phyloP scores from a whole-genome alignment of 2,329 filamentous ascomycete species.

The Mollisia scopiformis region DNA sequence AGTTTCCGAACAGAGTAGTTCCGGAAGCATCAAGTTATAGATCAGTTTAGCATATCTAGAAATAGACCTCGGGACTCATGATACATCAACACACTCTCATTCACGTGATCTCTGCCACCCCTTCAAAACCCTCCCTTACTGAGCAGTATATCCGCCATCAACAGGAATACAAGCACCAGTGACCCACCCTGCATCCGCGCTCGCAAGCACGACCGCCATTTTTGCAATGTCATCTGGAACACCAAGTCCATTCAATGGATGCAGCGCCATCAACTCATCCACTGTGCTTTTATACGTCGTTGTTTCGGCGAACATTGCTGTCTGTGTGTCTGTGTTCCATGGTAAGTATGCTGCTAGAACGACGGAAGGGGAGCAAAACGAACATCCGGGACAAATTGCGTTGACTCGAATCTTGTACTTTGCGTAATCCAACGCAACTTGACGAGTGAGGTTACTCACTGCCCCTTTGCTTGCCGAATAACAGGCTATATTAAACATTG shows the following conservation, averaged over 20 bases:
- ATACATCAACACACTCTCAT: no score
- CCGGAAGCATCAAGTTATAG: constrained; percentile 10
- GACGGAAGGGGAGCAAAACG: not conserved
- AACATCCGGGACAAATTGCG: constrained; percentile 55
- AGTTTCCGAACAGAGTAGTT: constrained; percentile 66
- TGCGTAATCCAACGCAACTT: constrained; percentile 53
- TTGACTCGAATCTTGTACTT: constrained; percentile 53
- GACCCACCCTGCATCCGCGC: constrained; percentile 15
- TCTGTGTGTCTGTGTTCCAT: constrained; percentile 13
- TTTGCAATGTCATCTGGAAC: constrained; percentile 12
- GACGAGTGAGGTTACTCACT: constrained; percentile 51
- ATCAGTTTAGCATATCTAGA: no score
- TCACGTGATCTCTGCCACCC: no score
- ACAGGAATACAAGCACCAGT: constrained; percentile 11
- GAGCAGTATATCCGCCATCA: constrained; percentile 13
- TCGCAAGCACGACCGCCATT: constrained; percentile 13
- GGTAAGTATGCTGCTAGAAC: not conserved
- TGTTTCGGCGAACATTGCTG: constrained; percentile 12
- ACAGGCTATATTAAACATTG: not conserved
- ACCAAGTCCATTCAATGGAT: constrained; percentile 13
- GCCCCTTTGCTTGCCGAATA: constrained; percentile 49
- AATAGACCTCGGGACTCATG: no score
- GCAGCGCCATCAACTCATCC: not conserved
- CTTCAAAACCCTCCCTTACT: no score
- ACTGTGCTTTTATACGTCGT: not conserved